Percentiles rank a stretch among this genome's conserved stretches.
Evolutionary conservation across 345 rosid genomes (phyloP).

Genomic region (Acer campestre): DNA sequence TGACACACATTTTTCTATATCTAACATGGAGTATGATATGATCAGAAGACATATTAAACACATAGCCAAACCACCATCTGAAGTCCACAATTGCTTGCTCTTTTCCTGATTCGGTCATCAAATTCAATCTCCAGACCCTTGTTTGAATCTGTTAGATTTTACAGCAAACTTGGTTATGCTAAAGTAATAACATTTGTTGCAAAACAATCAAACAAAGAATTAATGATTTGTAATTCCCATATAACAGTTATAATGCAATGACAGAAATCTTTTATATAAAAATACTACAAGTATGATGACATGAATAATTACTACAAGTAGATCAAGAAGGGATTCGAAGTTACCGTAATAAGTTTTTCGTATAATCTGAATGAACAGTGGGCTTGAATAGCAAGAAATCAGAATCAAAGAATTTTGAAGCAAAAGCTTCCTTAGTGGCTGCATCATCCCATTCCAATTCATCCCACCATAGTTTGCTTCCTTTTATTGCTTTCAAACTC

Average conservation of each 20-base stretch:
- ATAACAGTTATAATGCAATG: too few species aligned
- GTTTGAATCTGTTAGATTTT: background rate
- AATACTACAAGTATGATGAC: background rate
- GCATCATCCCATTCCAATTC: background rate
- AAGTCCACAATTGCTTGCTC: background rate
- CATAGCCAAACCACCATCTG: background rate
- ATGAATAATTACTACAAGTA: too few species aligned
- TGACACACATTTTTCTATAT: too few species aligned
- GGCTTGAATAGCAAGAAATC: background rate
- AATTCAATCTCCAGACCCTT: background rate
- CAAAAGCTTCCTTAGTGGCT: background rate
- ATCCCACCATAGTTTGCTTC: slow-evolving; percentile 6
- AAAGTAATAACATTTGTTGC: background rate
- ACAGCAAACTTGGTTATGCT: background rate
- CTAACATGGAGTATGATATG: background rate
- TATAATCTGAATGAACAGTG: background rate
- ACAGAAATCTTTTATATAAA: too few species aligned
- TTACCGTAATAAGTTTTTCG: background rate
- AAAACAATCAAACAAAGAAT: background rate
- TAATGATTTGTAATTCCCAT: background rate
- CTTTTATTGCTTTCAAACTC: background rate
- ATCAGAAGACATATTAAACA: background rate
- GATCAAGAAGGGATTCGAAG: background rate
- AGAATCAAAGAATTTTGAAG: background rate
- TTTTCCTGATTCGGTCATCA: background rate